Evolutionary conservation across 495 filamentous ascomycete genomes (phyloP).

Genomic region (Hyaloscypha finlandica): DNA sequence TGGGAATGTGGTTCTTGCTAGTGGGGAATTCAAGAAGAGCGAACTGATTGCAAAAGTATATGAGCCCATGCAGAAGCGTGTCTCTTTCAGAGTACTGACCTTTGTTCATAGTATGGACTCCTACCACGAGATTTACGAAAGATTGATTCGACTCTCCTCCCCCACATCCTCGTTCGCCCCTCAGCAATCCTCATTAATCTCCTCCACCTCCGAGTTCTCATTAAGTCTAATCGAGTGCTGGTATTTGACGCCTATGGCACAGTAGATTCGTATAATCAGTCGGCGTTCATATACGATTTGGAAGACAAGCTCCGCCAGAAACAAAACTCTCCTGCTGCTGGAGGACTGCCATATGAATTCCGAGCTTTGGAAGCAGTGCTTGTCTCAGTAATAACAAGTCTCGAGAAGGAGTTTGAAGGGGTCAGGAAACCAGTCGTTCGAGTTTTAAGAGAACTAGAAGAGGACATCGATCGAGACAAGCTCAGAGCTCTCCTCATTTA

Average conservation of each 20-base stretch:
- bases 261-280: conserved; percentile 93
- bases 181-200: conserved; percentile 94
- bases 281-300: conserved; percentile 92
- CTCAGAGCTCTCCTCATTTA: conserved; percentile 86
- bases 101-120: conserved; percentile 75
- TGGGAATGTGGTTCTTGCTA: conserved; percentile 92
- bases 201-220: conserved; percentile 88
- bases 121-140: conserved; percentile 95
- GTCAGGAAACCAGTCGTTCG: conserved; percentile 89
- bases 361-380: conserved; percentile 80
- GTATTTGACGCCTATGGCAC: conserved; percentile 95
- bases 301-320: conserved; percentile 63
- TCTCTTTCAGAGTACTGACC: conserved; percentile 32
- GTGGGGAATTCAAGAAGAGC: conserved; percentile 95
- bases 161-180: conserved; percentile 92
- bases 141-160: conserved; percentile 97
- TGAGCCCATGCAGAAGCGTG: conserved; percentile 15
- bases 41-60: conserved; percentile 93
- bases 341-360: conserved; percentile 68
- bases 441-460: conserved; percentile 86
- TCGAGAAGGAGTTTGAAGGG: conserved; percentile 92
- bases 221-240: conserved; percentile 91
- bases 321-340: conserved; percentile 43
- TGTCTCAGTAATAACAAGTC: conserved; percentile 77
- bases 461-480: conserved; percentile 96